A percentile compares a stretch with the other conserved stretches of the same genome.
Evolutionary conservation across 2,329 filamentous ascomycete genomes (phyloP).

Genomic region (Cercospora citrullina): DNA sequence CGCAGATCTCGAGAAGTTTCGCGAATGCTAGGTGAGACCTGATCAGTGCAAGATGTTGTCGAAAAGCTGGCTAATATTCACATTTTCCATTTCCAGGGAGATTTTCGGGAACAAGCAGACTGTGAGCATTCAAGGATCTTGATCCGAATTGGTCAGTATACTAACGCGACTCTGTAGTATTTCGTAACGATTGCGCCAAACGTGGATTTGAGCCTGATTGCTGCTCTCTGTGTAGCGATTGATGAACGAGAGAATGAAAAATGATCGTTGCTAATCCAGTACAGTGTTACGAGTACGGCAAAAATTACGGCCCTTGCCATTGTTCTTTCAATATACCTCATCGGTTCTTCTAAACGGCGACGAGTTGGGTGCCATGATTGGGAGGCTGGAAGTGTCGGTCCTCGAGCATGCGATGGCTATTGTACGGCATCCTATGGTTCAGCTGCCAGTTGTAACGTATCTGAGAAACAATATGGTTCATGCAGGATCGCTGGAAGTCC

Average conservation of each 20-base stretch:
- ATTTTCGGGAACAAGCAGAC: slow-evolving; percentile 63
- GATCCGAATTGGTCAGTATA: background rate
- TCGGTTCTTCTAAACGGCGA: background rate
- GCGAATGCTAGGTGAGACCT: slow-evolving; percentile 46
- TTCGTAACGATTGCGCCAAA: slow-evolving; percentile 63
- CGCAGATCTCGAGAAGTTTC: slow-evolving; percentile 59
- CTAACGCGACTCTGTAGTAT: slow-evolving; percentile 45
- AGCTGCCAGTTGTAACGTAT: background rate
- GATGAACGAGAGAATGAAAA: slow-evolving; percentile 64
- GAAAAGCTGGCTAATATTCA: background rate
- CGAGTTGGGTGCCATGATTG: background rate
- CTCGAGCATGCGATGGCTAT: background rate
- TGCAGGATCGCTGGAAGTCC: background rate
- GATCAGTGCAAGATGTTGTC: background rate
- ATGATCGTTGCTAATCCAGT: background rate
- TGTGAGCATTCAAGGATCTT: slow-evolving; percentile 24
- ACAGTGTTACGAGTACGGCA: background rate
- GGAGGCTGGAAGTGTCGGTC: background rate
- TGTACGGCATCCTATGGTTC: background rate
- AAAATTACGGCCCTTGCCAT: background rate
- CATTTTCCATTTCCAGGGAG: slow-evolving; percentile 44
- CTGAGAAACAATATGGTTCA: background rate
- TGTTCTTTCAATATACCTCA: background rate
- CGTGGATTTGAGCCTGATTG: slow-evolving; percentile 66
- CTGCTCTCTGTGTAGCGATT: slow-evolving; percentile 66